phyloP scores from a whole-genome alignment of 2,329 filamentous ascomycete species.

The Thelonectria discophora region DNA sequence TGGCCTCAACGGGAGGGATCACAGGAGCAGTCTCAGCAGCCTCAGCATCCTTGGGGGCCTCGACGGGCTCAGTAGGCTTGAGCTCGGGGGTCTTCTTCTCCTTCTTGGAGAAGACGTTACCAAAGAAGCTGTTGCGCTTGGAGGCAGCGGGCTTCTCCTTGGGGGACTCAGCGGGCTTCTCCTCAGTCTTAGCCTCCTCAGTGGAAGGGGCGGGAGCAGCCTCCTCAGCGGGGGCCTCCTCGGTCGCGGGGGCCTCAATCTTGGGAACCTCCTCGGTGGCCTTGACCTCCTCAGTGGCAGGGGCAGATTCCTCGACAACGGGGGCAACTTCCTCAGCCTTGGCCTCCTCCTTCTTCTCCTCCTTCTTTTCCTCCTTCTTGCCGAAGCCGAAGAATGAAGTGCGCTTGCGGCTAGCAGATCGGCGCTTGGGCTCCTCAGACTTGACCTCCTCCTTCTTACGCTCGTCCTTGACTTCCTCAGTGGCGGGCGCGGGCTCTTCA shows the following conservation, averaged over 20 bases:
- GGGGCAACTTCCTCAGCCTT: conserved; percentile 47
- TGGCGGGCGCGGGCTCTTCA: conserved; percentile 48
- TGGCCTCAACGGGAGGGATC: conserved; percentile 67
- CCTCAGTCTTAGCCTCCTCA: conserved; percentile 47
- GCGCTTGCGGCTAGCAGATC: conserved; percentile 72
- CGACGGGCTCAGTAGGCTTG: conserved; percentile 52
- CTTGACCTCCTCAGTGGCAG: conserved; percentile 27
- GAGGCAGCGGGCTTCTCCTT: conserved; percentile 55
- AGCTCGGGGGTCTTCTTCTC: conserved; percentile 67
- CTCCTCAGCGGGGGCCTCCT: conserved; percentile 48
- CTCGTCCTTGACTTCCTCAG: conserved; percentile 48
- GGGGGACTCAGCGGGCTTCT: conserved; percentile 52
- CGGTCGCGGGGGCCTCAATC: conserved; percentile 45
- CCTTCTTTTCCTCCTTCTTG: conserved; percentile 62
- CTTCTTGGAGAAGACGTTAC: conserved; percentile 60
- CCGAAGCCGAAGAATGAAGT: conserved; percentile 70
- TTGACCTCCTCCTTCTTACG: conserved; percentile 58
- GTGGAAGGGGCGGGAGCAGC: conserved; percentile 39
- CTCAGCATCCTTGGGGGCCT: conserved; percentile 56
- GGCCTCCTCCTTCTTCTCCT: conserved; percentile 55
- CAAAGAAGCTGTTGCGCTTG: conserved; percentile 68
- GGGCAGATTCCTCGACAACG: conserved; percentile 22
- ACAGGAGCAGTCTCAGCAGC: conserved; percentile 65
- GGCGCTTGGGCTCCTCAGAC: conserved; percentile 68
- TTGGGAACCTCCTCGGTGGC: conserved; percentile 37